Base-by-base conservation (phyloP, 2,329 filamentous ascomycete genomes). In the Pseudogymnoascus pannorum region DNA sequence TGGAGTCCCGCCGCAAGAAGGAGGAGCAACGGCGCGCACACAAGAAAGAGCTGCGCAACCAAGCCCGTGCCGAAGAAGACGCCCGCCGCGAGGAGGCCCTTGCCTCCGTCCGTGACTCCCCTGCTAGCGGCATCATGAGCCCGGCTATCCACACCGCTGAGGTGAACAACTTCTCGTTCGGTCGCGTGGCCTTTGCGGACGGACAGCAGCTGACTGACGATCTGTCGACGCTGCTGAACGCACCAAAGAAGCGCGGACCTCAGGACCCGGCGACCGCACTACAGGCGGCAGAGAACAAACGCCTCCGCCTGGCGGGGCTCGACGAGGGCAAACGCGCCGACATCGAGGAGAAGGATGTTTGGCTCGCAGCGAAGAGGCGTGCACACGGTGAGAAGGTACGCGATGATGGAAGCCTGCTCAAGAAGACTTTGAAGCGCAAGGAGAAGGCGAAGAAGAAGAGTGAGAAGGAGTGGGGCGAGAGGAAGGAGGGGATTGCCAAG, bases 341-440 rank as follows among this genome's bases (percentile, higher is more conserved):
- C 63, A 87, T 97, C 48, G 86, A 92, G 64, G 91, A 97, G 75
- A 97, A 97, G 79, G 93, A 99, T 70, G 79, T 87, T 62, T 99
- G 94, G 94, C 80, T 97, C 63, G 93, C 89, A 57, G 94, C 94
- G 2, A 88, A 93, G 75, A 91, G 91, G 75, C 86, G 89, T 22
- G 91, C 88, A 1, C 90, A 96, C 73, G 94, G 94, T 57, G 92
- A 96, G 71, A 89, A 91, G 72, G 87, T 97, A 33, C 86, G 86
- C 63, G 92, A 97, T 71, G 91, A 96, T 73, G 91, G 91, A 65
- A 85, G 83, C 51, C 77, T 96, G 61, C 81, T 99, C 26, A 97
- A 96, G 81, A 97, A 96, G 80, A 89, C 92, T 0, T 79, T 97
- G 67, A 97, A 97, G 82, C 87, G 93, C 67, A 95, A 96, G 78